Conservation (phyloP, 179 eudicot genomes). For the Silene coronaria region DNA sequence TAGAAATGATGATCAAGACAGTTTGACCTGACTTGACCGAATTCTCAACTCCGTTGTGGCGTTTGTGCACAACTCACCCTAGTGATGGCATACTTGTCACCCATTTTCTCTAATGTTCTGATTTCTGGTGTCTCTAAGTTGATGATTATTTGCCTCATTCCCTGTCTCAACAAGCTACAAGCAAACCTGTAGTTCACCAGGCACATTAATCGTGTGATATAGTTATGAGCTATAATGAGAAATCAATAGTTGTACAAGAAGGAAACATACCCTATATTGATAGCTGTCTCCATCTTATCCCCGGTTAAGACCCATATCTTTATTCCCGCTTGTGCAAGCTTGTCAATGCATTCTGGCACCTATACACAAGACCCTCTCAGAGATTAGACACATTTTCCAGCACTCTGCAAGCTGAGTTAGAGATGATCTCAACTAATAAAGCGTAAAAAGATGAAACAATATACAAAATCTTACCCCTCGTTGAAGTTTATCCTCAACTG, state of each 20-base stretch:
- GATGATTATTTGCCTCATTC: conserved; percentile 51
- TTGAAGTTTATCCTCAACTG: conserved; percentile 97
- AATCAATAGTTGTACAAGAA: neutral
- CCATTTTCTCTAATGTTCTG: conserved; percentile 51
- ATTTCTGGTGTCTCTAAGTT: conserved; percentile 63
- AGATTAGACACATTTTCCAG: neutral
- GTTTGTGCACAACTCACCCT: conserved; percentile 36
- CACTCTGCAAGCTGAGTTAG: conserved; percentile 7
- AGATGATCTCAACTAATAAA: neutral
- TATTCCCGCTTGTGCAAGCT: conserved; percentile 94
- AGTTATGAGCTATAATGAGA: neutral
- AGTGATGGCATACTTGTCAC: conserved; percentile 50
- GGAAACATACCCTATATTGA: conserved; percentile 74
- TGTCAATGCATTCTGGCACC: conserved; percentile 99
- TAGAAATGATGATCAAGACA: neutral
- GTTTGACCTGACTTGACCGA: neutral
- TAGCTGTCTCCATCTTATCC: conserved; percentile 99
- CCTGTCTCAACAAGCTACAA: conserved; percentile 64
- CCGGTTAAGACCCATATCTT: conserved; percentile 99
- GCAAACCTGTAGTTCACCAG: conserved; percentile 48
- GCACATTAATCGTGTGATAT: conserved; percentile 20
- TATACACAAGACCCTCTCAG: conserved; percentile 17
- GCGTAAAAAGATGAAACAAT: neutral
- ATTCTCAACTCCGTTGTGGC: neutral
- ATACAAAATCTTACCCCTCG: conserved; percentile 57